phyloP scores from a whole-genome alignment of 805 yeast genomes.

The Candida jianshihensis region DNA sequence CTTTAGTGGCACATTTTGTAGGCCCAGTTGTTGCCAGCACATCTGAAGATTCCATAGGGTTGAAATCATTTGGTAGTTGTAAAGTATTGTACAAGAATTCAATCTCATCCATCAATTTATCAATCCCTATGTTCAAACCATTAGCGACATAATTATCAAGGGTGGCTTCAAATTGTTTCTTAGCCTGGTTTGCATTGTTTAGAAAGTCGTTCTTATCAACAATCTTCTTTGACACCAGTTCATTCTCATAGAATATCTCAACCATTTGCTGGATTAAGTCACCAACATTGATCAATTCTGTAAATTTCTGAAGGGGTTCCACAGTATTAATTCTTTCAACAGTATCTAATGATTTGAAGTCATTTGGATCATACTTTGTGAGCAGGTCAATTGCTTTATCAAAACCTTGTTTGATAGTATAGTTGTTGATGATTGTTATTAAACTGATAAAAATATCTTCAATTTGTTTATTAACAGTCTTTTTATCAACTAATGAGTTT shows the following conservation, averaged over 20 bases:
- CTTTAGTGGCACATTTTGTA: conserved; percentile 59
- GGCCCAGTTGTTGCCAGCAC: conserved; percentile 30
- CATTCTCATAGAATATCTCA: conserved; percentile 84
- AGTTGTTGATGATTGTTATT: conserved; percentile 52
- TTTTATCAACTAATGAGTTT: conserved; percentile 24
- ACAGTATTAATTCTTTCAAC: conserved; percentile 32
- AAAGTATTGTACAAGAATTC: conserved; percentile 50
- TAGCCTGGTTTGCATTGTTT: conserved; percentile 68
- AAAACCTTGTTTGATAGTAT: conserved; percentile 84
- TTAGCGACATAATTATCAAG: conserved; percentile 88
- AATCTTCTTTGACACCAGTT: conserved; percentile 47
- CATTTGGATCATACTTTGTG: conserved; percentile 61
- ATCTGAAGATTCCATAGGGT: conserved; percentile 32
- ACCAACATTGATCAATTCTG: conserved; percentile 88
- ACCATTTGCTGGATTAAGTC: conserved; percentile 90
- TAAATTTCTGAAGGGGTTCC: conserved; percentile 82
- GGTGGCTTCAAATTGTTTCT: conserved; percentile 72
- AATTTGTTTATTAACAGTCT: conserved; percentile 29
- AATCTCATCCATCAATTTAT: conserved; percentile 76
- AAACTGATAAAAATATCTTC: conserved; percentile 65
- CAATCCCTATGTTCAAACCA: conserved; percentile 89
- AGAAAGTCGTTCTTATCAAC: conserved; percentile 74
- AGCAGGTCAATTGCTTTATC: conserved; percentile 69
- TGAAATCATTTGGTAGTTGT: conserved; percentile 57
- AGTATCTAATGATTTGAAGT: conserved; percentile 28